Conservation (phyloP, 148 eudicot species). For the Rheum nobile region DNA sequence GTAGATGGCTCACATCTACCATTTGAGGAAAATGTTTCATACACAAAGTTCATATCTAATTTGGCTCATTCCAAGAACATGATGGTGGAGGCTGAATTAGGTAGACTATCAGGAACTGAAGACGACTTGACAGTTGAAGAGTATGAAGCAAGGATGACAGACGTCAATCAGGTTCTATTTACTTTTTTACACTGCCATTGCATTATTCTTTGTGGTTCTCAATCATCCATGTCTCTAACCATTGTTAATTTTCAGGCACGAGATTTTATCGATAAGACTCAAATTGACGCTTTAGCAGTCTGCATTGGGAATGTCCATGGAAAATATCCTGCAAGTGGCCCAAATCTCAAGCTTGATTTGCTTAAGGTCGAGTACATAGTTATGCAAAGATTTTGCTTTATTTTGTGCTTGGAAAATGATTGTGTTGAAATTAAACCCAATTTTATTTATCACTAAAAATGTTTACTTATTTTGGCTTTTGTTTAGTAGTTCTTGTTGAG, state of each 20-base stretch:
- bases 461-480: background rate
- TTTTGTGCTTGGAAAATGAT: background rate
- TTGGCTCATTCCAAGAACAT: slow-evolving; percentile 63
- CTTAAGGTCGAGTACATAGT: slow-evolving; percentile 46
- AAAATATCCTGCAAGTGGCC: slow-evolving; percentile 88
- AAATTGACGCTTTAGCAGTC: slow-evolving; percentile 90
- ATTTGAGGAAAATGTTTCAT: slow-evolving; percentile 65
- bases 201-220: background rate
- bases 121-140: slow-evolving; percentile 88
- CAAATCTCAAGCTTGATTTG: slow-evolving; percentile 82
- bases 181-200: background rate
- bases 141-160: slow-evolving; percentile 83
- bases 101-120: slow-evolving; percentile 94
- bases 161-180: slow-evolving; percentile 48
- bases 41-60: slow-evolving; percentile 54
- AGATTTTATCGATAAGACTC: slow-evolving; percentile 73
- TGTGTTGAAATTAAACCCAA: background rate
- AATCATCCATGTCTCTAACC: background rate
- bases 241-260: slow-evolving; percentile 48
- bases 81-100: slow-evolving; percentile 92
- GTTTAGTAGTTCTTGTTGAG: background rate
- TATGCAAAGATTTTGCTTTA: background rate
- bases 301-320: slow-evolving; percentile 99
- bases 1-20: slow-evolving; percentile 95
- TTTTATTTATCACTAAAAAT: background rate